A percentile compares a stretch with the other conserved stretches of the same genome.
phyloP scores from a whole-genome alignment of 257 asterid genomes.

The Fraxinus anomala region DNA sequence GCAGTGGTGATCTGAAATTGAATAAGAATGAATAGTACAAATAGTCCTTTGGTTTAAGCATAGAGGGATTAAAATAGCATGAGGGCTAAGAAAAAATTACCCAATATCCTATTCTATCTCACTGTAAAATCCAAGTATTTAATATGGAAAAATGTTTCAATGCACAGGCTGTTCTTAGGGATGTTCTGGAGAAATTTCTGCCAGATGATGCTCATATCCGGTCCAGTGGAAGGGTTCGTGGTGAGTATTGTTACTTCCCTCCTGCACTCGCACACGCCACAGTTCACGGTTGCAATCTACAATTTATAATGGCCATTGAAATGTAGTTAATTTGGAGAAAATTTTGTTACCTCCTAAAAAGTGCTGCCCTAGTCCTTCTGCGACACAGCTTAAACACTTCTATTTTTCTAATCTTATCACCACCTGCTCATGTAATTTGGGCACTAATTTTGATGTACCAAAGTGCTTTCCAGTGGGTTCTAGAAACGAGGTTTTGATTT shows the following conservation, averaged over 20 bases:
- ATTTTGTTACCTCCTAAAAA: background rate
- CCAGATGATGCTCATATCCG: slow-evolving; percentile 85
- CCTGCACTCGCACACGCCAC: background rate
- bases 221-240: slow-evolving; percentile 93
- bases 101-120: background rate
- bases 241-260: slow-evolving; percentile 48
- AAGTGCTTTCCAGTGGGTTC: background rate
- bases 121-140: slow-evolving; percentile 22
- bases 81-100: background rate
- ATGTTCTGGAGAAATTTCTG: slow-evolving; percentile 60
- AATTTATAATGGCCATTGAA: background rate
- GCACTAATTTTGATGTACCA: background rate
- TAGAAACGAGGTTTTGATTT: slow-evolving; percentile 28
- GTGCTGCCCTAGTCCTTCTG: background rate
- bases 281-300: background rate
- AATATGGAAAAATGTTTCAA: slow-evolving; percentile 13
- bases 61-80: background rate
- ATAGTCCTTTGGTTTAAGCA: background rate
- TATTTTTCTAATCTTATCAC: background rate
- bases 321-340: background rate
- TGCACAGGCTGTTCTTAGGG: slow-evolving; percentile 90
- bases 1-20: background rate
- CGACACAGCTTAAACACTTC: background rate
- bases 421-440: background rate
- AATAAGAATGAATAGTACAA: background rate